phyloP scores from a whole-genome alignment of 768 basidiomycete species.

The Tricholoma bakamatsutake region DNA sequence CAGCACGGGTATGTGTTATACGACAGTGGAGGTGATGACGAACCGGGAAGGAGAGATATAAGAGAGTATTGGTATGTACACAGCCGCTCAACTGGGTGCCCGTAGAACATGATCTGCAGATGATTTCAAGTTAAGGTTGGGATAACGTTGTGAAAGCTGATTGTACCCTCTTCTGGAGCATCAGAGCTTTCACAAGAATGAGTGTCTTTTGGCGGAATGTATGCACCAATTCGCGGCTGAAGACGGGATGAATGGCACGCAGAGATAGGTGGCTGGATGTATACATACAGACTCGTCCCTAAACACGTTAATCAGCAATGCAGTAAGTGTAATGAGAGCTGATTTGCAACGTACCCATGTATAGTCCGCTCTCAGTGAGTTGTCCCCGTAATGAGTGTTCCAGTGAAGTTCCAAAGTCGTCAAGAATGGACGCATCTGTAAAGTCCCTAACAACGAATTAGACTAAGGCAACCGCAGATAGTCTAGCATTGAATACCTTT shows the following conservation, averaged over 20 bases:
- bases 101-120: conserved; percentile 90
- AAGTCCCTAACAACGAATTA: conserved; percentile 58
- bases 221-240: conserved; percentile 86
- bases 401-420: conserved; percentile 76
- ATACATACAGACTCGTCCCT: conserved; percentile 66
- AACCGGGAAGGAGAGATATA: conserved; percentile 88
- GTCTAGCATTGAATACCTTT: conserved; percentile 41
- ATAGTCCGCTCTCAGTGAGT: conserved; percentile 87
- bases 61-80: conserved; percentile 98
- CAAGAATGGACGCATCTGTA: conserved; percentile 78
- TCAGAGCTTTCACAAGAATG: conserved; percentile 88
- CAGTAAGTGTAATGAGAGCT: neutral
- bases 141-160: neutral
- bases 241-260: conserved; percentile 5
- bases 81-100: conserved; percentile 91
- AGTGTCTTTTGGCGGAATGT: conserved; percentile 90
- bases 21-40: conserved; percentile 10
- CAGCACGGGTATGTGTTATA: neutral
- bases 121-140: neutral
- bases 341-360: conserved; percentile 68
- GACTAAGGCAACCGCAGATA: neutral
- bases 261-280: neutral
- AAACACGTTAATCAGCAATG: neutral
- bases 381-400: conserved; percentile 72
- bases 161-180: conserved; percentile 83